These are phyloP conservation scores for Tuber indicum DNA, from an alignment of 495 filamentous ascomycete genomes.

Conservation along the genomic window DNA sequence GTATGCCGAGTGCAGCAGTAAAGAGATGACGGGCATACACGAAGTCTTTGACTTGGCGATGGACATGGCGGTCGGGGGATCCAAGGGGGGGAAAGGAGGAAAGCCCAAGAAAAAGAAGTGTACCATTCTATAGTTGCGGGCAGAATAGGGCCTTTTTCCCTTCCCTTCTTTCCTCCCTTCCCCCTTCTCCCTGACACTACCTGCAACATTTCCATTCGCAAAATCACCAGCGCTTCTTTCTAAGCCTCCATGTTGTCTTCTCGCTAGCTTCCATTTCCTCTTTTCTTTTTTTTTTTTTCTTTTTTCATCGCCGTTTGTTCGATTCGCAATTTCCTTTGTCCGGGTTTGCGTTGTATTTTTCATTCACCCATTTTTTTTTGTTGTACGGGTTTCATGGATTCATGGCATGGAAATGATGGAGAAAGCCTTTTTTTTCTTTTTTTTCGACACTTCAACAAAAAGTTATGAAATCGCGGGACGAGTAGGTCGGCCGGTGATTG, in stretches of 20 bases:
- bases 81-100: constrained; percentile 33
- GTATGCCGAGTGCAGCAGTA: constrained; percentile 97
- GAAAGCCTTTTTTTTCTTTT: not conserved
- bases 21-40: constrained; percentile 91
- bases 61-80: constrained; percentile 65
- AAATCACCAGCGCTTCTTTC: not conserved
- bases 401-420: constrained; percentile 6
- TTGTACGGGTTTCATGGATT: constrained; percentile 5
- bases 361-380: not conserved
- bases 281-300: not conserved
- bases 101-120: constrained; percentile 40
- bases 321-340: not conserved
- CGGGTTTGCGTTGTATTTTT: not conserved
- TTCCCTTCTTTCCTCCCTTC: no score
- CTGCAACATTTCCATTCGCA: not conserved
- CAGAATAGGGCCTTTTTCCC: not conserved
- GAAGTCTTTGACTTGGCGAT: constrained; percentile 90
- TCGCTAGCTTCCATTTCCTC: not conserved
- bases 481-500: not conserved
- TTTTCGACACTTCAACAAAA: not conserved
- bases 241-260: not conserved
- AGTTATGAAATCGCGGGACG: constrained; percentile 2
- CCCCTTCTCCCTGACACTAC: not conserved
- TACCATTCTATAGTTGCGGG: constrained; percentile 31
- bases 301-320: not conserved